These are phyloP conservation scores for Thermoascus crustaceus DNA, from an alignment of 2,329 filamentous ascomycete species.

Conservation along the genomic window DNA sequence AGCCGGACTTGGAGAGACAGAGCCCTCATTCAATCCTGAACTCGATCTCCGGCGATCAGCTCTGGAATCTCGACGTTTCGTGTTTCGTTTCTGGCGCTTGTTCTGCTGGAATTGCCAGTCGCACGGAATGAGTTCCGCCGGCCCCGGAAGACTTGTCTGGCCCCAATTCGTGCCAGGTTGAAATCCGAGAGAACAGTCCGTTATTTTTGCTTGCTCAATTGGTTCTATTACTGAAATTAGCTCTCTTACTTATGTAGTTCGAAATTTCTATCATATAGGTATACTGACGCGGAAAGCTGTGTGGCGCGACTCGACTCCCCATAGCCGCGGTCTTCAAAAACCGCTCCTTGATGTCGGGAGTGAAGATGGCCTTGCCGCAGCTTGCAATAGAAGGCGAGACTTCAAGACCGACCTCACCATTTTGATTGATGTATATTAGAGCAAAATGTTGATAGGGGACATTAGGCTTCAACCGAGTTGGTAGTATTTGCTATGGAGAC, in stretches of 20 bases:
- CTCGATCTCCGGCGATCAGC: constrained; percentile 16
- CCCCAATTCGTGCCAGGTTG: constrained; percentile 16
- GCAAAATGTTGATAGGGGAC: constrained; percentile 28
- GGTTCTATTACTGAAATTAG: too few relatives aligned
- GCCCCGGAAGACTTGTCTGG: constrained; percentile 6
- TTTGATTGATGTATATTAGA: constrained; percentile 29
- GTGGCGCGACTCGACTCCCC: constrained; percentile 13
- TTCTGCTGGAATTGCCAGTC: constrained; percentile 10
- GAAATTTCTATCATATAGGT: background rate
- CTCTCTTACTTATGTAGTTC: background rate
- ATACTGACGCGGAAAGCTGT: constrained; percentile 18
- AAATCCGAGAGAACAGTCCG: constrained; percentile 7
- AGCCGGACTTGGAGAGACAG: constrained; percentile 19
- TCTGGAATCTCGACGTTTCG: constrained; percentile 5
- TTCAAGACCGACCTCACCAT: constrained; percentile 24
- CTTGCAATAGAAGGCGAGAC: constrained; percentile 26
- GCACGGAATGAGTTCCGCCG: constrained; percentile 7
- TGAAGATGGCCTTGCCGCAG: constrained; percentile 26
- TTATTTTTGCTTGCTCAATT: constrained; percentile 3
- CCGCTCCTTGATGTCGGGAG: constrained; percentile 26
- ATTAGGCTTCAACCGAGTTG: constrained; percentile 13
- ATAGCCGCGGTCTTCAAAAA: constrained; percentile 23
- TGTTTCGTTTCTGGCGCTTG: constrained; percentile 8
- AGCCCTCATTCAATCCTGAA: constrained; percentile 22
- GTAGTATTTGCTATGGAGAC: constrained; percentile 11